A percentile compares a stretch with the other conserved stretches of the same genome.
These are phyloP conservation scores for Saksenaea oblongispora DNA, from an alignment of 371 early-diverging fungal species.

Conservation along the genomic window DNA sequence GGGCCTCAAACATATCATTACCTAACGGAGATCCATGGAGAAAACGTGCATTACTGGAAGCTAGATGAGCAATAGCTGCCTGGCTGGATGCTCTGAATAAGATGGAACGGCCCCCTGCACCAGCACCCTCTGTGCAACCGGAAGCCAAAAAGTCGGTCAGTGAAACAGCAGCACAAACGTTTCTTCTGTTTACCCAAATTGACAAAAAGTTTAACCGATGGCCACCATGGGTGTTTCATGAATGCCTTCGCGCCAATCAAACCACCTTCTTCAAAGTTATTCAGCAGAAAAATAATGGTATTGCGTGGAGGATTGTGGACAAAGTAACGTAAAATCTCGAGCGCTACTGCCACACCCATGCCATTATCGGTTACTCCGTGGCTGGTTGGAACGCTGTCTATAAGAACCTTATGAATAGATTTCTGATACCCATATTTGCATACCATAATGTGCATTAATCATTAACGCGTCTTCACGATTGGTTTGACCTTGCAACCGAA, in stretches of 20 bases:
- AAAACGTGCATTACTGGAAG: constrained; percentile 22
- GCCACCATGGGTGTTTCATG: constrained; percentile 77
- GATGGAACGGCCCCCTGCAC: constrained; percentile 77
- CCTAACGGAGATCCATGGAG: constrained; percentile 58
- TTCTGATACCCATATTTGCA: not conserved
- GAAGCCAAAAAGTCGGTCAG: not conserved
- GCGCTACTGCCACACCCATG: constrained; percentile 67
- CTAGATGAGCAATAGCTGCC: constrained; percentile 44
- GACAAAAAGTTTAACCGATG: constrained; percentile 72
- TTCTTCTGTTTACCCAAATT: constrained; percentile 63
- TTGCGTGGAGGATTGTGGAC: constrained; percentile 56
- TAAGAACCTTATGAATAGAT: not conserved
- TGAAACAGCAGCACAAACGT: not conserved
- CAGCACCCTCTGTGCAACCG: constrained; percentile 62
- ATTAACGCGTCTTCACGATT: constrained; percentile 48
- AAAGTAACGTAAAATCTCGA: constrained; percentile 73
- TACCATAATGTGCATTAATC: constrained; percentile 62
- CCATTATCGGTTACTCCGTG: constrained; percentile 89
- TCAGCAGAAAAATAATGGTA: constrained; percentile 79
- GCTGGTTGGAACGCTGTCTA: constrained; percentile 77
- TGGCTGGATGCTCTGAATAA: constrained; percentile 69
- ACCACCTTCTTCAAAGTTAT: constrained; percentile 87
- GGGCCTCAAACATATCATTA: constrained; percentile 66
- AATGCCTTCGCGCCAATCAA: constrained; percentile 75
- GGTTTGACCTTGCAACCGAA: constrained; percentile 46